Base-by-base conservation (phyloP, 371 early-diverging fungal species). In the Mucor indicus region DNA sequence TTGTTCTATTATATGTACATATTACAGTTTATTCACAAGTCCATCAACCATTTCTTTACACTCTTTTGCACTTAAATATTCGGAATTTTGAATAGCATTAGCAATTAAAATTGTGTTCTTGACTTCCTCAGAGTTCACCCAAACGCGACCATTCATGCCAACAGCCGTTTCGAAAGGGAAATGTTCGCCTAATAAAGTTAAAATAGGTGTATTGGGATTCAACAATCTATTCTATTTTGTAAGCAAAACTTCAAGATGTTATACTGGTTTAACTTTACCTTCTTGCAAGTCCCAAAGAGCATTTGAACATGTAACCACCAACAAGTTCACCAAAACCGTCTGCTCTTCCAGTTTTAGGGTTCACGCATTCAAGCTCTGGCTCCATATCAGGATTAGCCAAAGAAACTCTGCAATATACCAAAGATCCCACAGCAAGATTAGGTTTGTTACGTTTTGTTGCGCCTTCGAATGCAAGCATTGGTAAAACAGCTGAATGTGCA, bases 351-450 rank as follows among this genome's bases (percentile, higher is more conserved):
- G 84, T 83, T 2, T 75, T 53, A 8, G 90, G 85, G 55, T 92
- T 91, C 37, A 85, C 63, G 67, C 98, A 97, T 54, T 91, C 91
- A 15, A 98, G 61, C 54, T 98, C 98, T 2, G 97, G 90, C 44
- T 98, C 98, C 91, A 98, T 94, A 66, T 96, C 93, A 55, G 83
- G 85, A 69, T 93, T 88, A 13, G 96, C 96, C 53, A 91, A 67
- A 3, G 82, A 61, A 1, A 98, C 81, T 27, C 91, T 80, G 21
- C 86, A 93, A 57, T 93, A 98, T 3, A 98, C 85, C 10, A 92
- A 60, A 15, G 82, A 62, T 5, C 93, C 92, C 9, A 90, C 64
- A 69, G 69, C 44, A 0, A 70, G 10, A 36, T 86, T 87, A 30
- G 98, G 98, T 60, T 80, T 80, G 73, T 93, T 95, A 44, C 91